Evolutionary conservation across 2,329 filamentous ascomycete genomes (phyloP), one percentile per base, ranked within the genome.

Genomic region (Fusarium devonianum): DNA sequence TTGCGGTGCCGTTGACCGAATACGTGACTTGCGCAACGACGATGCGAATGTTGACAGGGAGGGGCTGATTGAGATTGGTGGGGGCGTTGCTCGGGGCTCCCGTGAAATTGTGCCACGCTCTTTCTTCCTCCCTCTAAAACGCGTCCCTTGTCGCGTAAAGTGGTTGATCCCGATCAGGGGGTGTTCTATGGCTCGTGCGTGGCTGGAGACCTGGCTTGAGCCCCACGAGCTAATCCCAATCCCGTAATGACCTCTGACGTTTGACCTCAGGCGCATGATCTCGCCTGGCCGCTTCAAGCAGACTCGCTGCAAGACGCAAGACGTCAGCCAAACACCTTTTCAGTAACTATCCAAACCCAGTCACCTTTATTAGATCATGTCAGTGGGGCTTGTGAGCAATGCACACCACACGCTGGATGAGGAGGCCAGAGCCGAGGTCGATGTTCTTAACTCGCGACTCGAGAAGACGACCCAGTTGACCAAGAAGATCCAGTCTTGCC

Each of bases 381-480:
- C 80, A 49, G 76, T 82, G 56, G 79, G 79, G 50, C 60, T 79
- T 40, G 68, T 67, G 54, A 74, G 70, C 43, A 71, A 69, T 55
- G 74, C 77, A 44, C 78, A 81, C 65, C 67, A 68, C 33, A 77
- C 80, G 22, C 74, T 80, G 40, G 85, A 88, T 64, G 85, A 88
- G 68, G 85, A 88, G 72, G 83, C 85, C 33, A 78, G 84, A 48
- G 85, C 85, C 34, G 85, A 88, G 69, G 85, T 89, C 44, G 85
- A 89, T 60, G 85, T 88, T 21, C 76, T 89, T 36, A 87, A 86
- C 63, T 88, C 85, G 43, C 79, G 85, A 28, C 84, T 97, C 55
- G 91, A 95, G 64, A 97, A 96, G 81, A 95, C 95, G 63, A 88
- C 92, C 52, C 85, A 91, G 67, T 82, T 97, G 69, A 96, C 92